phyloP scores from a whole-genome alignment of 805 yeast species.

The Hanseniaspora hatyaiensis region DNA sequence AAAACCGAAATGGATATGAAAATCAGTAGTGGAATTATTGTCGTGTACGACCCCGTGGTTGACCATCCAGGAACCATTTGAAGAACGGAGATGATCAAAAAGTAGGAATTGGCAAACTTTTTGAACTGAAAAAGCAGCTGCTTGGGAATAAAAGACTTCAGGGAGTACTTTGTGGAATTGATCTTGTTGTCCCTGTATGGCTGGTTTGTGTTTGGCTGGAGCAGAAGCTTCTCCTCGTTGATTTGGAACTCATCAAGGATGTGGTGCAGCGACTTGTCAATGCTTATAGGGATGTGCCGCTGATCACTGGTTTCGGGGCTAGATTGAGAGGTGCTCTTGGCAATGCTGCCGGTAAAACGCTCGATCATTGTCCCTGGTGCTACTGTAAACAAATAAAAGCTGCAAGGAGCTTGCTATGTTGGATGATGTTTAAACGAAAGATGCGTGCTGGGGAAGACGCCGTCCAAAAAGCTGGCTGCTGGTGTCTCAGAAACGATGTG shows the following conservation, averaged over 20 bases:
- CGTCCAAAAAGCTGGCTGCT: no score
- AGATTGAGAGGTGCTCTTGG: no score
- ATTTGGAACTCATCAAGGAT: neutral
- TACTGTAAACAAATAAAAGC: no score
- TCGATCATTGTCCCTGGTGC: no score
- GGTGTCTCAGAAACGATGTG: no score
- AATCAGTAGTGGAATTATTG: slow-evolving; percentile 75
- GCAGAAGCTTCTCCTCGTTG: neutral
- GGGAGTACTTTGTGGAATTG: slow-evolving; percentile 76
- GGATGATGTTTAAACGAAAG: no score
- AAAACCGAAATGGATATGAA: slow-evolving; percentile 82
- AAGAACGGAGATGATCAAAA: slow-evolving; percentile 76
- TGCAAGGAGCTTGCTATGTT: no score
- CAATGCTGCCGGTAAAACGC: no score
- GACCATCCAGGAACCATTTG: slow-evolving; percentile 97
- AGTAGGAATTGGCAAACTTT: slow-evolving; percentile 82
- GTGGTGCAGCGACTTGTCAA: slow-evolving; percentile 1
- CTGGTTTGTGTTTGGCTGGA: slow-evolving; percentile 20
- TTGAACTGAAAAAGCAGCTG: slow-evolving; percentile 86
- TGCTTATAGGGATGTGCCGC: neutral
- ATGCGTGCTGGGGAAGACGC: no score
- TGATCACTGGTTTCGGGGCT: no score
- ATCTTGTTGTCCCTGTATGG: slow-evolving; percentile 59
- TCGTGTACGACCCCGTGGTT: slow-evolving; percentile 89
- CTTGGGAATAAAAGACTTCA: slow-evolving; percentile 73